Evolutionary conservation across 176 grass and related monocot genomes (phyloP).

Genomic region (Thalia dealbata): DNA sequence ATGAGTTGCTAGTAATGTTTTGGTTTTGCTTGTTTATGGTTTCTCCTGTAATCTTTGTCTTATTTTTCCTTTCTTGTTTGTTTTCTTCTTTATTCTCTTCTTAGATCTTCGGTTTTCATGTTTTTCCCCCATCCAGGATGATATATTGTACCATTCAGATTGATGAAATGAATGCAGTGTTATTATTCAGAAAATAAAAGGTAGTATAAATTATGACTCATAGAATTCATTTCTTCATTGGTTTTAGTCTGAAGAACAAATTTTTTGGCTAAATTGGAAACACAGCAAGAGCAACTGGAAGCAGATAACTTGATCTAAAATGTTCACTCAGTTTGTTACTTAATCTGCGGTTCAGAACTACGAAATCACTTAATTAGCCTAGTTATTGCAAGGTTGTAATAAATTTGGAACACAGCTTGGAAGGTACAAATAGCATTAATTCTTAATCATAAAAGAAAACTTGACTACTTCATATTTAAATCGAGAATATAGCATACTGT

Average conservation of each 20-base stretch:
- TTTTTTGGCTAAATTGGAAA: too few relatives aligned
- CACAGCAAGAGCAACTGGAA: background rate
- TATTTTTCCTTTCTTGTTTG: too few relatives aligned
- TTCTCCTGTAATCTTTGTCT: too few relatives aligned
- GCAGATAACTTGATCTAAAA: background rate
- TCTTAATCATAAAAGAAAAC: background rate
- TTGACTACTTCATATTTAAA: constrained; percentile 10
- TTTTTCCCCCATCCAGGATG: too few relatives aligned
- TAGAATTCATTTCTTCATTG: background rate
- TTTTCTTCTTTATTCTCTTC: too few relatives aligned
- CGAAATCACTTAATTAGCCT: background rate
- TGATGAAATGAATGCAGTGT: too few relatives aligned
- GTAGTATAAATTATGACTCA: too few relatives aligned
- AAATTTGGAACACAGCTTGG: background rate
- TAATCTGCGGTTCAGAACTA: background rate
- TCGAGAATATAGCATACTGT: constrained; percentile 44
- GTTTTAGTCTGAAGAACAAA: background rate
- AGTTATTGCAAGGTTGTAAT: background rate
- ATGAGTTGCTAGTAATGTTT: too few relatives aligned
- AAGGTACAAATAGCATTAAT: background rate
- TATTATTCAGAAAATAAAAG: too few relatives aligned
- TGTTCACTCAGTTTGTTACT: background rate
- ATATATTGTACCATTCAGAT: too few relatives aligned
- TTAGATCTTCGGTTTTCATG: too few relatives aligned
- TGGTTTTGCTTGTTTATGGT: too few relatives aligned